Base-by-base conservation (phyloP, 1,139 yeast genomes). In the Diutina siamensis region DNA sequence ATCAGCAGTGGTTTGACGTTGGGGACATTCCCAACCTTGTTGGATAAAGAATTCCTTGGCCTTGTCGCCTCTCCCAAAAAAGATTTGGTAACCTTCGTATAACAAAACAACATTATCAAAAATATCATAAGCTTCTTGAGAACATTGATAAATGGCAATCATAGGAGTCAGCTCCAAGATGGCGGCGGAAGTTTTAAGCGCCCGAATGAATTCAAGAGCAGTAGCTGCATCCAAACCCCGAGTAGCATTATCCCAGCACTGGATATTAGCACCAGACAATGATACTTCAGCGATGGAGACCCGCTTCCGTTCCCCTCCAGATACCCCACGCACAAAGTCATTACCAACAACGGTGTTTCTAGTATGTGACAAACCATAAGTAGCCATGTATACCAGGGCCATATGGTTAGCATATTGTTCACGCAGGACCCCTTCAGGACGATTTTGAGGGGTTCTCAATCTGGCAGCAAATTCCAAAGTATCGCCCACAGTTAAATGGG, bases 201-300 rank as follows among this genome's bases (percentile, higher is more conserved):
- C 63, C 41, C 61, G 53, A 47, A 59, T 58, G 44, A 59, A 58
- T 47, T 59, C 62, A 22, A 52, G 49, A 7, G 82, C 81, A 27
- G 80, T 74, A 10, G 80, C 77, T 3, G 81, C 68, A 59, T 76
- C 82, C 50, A 76, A 62, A 50, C 82, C 82, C 61, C 81, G 70
- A 8, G 81, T 76, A 4, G 81, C 76, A 51, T 76, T 76, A 58
- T 76, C 82, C 82, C 82, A 76, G 58, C 80, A 75, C 57, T 75
- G 72, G 10, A 68, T 46, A 46, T 59, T 62, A 10, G 71, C 63
- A 19, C 68, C 67, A 48, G 63, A 58, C 45, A 67, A 55, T 4
- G 68, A 61, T 9, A 59, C 72, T 53, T 68, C 73, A 20, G 72
- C 72, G 50, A 68, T 68, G 4, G 72, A 67, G 27, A 68, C 73